Conservation (phyloP, 2,329 filamentous ascomycete species). For the Curvularia lunata region DNA sequence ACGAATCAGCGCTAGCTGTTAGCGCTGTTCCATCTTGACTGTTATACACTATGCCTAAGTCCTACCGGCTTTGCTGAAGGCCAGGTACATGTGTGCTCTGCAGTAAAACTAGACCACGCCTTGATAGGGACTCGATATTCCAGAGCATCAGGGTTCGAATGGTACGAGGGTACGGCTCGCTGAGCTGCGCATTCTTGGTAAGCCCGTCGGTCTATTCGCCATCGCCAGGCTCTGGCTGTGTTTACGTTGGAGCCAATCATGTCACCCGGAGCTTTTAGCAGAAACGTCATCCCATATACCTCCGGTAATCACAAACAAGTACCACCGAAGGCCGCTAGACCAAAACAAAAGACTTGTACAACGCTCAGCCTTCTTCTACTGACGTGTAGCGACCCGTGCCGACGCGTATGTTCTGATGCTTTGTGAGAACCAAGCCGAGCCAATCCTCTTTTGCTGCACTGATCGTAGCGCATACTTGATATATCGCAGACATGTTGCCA, state of each 20-base stretch:
- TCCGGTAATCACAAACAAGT: neutral
- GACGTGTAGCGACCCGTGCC: neutral
- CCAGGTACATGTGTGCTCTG: neutral
- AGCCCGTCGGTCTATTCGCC: neutral
- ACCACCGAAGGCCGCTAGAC: neutral
- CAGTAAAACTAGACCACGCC: neutral
- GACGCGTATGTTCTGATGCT: neutral
- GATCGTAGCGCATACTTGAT: too few relatives aligned
- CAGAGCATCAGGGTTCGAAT: neutral
- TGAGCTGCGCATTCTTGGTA: neutral
- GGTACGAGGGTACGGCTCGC: neutral
- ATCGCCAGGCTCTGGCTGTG: neutral
- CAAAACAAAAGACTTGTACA: neutral
- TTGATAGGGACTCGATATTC: neutral
- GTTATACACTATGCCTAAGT: neutral
- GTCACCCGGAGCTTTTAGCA: neutral
- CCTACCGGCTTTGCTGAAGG: neutral
- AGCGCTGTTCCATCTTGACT: neutral
- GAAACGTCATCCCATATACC: neutral
- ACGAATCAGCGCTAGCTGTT: neutral
- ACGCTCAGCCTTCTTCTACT: neutral
- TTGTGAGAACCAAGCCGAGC: neutral
- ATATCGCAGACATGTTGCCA: neutral
- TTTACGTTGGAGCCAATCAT: neutral
- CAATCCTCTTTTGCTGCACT: neutral